A percentile compares a stretch with the other conserved stretches of the same genome.
Conservation (phyloP, 2,329 filamentous ascomycete genomes). For the Stachybotrys echinatus region DNA sequence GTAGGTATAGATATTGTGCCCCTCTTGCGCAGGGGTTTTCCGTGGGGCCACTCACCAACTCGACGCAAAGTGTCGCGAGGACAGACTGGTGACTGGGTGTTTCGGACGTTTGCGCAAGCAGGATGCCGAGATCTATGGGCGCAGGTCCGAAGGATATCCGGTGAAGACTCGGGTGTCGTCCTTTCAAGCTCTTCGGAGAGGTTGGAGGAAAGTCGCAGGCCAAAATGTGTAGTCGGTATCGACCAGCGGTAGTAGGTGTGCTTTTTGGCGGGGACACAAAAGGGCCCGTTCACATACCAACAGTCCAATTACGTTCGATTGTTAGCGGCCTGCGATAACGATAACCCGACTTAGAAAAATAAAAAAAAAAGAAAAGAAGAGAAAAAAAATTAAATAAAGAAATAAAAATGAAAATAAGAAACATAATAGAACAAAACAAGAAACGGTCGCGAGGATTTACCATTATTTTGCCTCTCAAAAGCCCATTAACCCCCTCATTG, state of each 20-base stretch:
- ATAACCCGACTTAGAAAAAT: conserved; percentile 32
- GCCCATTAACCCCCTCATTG: no score
- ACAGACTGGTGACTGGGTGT: conserved; percentile 4
- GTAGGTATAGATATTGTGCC: conserved; percentile 1
- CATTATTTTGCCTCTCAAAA: no score
- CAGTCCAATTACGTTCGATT: no score
- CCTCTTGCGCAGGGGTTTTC: conserved; percentile 3
- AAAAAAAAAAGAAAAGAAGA: no score
- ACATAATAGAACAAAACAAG: no score
- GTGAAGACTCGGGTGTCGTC: no score
- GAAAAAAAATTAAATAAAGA: no score
- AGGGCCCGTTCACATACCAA: no score
- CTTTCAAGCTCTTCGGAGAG: background rate
- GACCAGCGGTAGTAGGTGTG: no score
- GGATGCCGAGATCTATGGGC: background rate
- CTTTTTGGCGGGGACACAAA: background rate
- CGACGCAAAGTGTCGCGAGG: background rate
- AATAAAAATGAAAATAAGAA: no score
- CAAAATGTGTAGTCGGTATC: background rate
- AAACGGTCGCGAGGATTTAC: no score
- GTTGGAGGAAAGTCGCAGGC: background rate
- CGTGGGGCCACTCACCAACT: conserved; percentile 1
- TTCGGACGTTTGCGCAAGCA: background rate
- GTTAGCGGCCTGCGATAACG: conserved; percentile 32
- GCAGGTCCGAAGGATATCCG: background rate